Percentiles rank a stretch among this genome's conserved stretches.
Evolutionary conservation across 129 eudicot species (phyloP).

Genomic region (Rutidosis leptorrhynchoides): DNA sequence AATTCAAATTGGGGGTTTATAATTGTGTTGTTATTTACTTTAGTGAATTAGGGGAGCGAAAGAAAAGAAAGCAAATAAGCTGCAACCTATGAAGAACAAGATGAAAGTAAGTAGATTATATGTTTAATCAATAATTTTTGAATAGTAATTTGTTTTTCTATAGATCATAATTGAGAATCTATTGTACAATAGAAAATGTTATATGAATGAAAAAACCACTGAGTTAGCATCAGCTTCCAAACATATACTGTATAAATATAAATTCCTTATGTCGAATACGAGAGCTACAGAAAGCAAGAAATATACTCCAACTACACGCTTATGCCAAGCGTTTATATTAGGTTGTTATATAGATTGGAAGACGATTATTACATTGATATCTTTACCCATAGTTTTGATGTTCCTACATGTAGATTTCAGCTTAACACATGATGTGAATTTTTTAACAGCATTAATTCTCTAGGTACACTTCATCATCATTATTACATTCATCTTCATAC

Average conservation of each 20-base stretch:
- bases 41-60: slow-evolving; percentile 63
- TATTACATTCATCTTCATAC: too few relatives aligned
- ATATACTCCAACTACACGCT: background rate
- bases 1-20: background rate
- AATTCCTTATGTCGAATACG: background rate
- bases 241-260: too few relatives aligned
- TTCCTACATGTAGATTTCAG: too few relatives aligned
- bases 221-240: background rate
- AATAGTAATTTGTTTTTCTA: background rate
- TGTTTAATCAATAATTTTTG: background rate
- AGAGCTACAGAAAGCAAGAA: too few relatives aligned
- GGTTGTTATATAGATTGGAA: background rate
- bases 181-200: background rate
- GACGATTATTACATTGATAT: too few relatives aligned
- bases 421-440: too few relatives aligned
- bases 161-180: too few relatives aligned
- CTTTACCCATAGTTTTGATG: too few relatives aligned
- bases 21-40: background rate
- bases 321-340: background rate
- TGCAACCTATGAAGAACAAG: slow-evolving; percentile 89
- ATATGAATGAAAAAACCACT: background rate
- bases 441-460: too few relatives aligned
- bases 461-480: too few relatives aligned
- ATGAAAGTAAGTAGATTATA: slow-evolving; percentile 63
- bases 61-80: slow-evolving; percentile 67